phyloP scores from a whole-genome alignment of 768 basidiomycete genomes.

The Paxillus ammoniavirescens region DNA sequence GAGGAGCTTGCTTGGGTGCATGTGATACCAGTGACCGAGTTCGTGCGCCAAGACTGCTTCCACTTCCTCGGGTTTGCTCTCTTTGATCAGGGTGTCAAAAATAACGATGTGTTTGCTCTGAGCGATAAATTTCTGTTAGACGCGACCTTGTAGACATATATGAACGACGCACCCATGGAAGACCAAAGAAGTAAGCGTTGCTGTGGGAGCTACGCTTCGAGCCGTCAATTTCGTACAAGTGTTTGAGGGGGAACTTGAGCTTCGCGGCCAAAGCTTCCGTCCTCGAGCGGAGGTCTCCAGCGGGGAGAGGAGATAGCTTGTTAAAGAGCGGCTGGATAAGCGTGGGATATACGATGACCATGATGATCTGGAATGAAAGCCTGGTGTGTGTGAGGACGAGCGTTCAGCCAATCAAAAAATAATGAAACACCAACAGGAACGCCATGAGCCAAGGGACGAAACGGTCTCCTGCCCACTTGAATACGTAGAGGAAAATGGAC shows the following conservation, averaged over 20 bases:
- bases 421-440: slow-evolving; percentile 64
- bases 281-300: slow-evolving; percentile 72
- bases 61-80: slow-evolving; percentile 87
- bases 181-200: slow-evolving; percentile 98
- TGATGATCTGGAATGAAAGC: slow-evolving; percentile 76
- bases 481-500: slow-evolving; percentile 82
- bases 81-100: slow-evolving; percentile 94
- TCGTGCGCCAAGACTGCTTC: slow-evolving; percentile 98
- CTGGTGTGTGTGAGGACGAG: slow-evolving; percentile 36
- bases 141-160: background rate
- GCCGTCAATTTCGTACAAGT: slow-evolving; percentile 96
- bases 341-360: slow-evolving; percentile 81
- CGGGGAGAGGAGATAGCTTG: slow-evolving; percentile 84
- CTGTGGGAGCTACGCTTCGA: slow-evolving; percentile 94
- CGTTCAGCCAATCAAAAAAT: background rate
- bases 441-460: slow-evolving; percentile 94
- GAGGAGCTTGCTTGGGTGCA: slow-evolving; percentile 89
- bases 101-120: slow-evolving; percentile 95
- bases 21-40: slow-evolving; percentile 93
- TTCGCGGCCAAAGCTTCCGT: slow-evolving; percentile 76
- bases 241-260: slow-evolving; percentile 91
- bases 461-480: slow-evolving; percentile 89
- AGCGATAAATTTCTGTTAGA: background rate
- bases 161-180: slow-evolving; percentile 73
- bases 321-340: slow-evolving; percentile 97